Conservation (phyloP, 2,329 filamentous ascomycete genomes). For the Nigrospora sphaerica region DNA sequence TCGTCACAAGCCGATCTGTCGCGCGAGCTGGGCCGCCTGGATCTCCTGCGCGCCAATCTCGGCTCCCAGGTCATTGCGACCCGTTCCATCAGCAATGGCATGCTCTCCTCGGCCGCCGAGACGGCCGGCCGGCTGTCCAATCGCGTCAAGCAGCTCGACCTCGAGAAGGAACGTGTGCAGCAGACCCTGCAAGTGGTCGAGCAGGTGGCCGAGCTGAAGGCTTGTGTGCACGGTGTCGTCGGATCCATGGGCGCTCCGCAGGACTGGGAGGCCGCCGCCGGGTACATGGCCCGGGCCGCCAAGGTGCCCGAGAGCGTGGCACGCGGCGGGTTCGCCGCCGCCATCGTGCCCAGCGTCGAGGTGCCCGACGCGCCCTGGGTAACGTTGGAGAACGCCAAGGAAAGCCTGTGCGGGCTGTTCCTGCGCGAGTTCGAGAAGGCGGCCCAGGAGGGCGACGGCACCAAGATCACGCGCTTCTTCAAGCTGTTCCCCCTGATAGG, state of each 20-base stretch:
- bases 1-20: slow-evolving; percentile 80
- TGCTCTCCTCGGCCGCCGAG: slow-evolving; percentile 78
- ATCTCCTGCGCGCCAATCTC: slow-evolving; percentile 81
- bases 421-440: slow-evolving; percentile 92
- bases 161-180: slow-evolving; percentile 87
- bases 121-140: slow-evolving; percentile 81
- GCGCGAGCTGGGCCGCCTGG: slow-evolving; percentile 78
- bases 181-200: slow-evolving; percentile 88
- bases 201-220: slow-evolving; percentile 93
- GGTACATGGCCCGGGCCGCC: slow-evolving; percentile 76
- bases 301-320: slow-evolving; percentile 76
- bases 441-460: slow-evolving; percentile 76
- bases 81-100: slow-evolving; percentile 77
- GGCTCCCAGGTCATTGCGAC: slow-evolving; percentile 81
- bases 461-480: slow-evolving; percentile 91
- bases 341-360: slow-evolving; percentile 91
- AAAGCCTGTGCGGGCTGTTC: slow-evolving; percentile 85
- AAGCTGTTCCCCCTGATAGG: slow-evolving; percentile 95
- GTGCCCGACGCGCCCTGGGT: slow-evolving; percentile 85
- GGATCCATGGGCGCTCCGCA: slow-evolving; percentile 97
- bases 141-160: slow-evolving; percentile 79
- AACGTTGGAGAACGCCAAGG: slow-evolving; percentile 79
- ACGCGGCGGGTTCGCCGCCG: slow-evolving; percentile 77
- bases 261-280: slow-evolving; percentile 96
- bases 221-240: slow-evolving; percentile 88